Base-by-base conservation (phyloP, 306 rosid genomes). In the Ziziphus jujuba region DNA sequence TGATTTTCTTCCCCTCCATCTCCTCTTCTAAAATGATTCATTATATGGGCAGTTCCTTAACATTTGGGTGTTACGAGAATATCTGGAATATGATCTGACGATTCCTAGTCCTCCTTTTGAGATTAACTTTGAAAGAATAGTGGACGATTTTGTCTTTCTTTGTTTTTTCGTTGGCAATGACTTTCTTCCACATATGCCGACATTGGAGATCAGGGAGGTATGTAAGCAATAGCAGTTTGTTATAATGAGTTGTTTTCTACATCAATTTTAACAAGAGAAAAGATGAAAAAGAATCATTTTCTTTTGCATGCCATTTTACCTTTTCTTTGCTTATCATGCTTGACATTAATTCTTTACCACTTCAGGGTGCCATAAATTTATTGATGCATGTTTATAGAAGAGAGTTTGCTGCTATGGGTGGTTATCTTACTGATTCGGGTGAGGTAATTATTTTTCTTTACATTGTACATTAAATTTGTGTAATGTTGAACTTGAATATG, bases 181-280 rank as follows among this genome's bases (percentile, higher is more conserved):
- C 84, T 91, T 91, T 83, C 97, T 91, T 79, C 97, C 97, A 31
- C 97, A 88, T 72, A 91, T 91, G 97, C 97, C 97, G 20, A 91
- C 97, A 56, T 79, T 91, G 75, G 97, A 91, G 87, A 91, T 91
- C 69, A 83, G 97, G 65, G 97, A 91, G 97, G 97, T 91, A 91
- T 38, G 84, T 71, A 60, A 62, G 48, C 70, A 63, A 56, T 19
- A 56, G 76, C 55, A 24, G 61, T 63, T 65, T 75, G 38, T 25
- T 65, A 47, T 64, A 57, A 62, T 57, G 36, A 56, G 77, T 45
- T 61, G 65, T 59, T 14, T 28, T 72, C 14, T 75, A 31, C 61
- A 14, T 50, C 28, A 51, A n/a, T 34, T 10, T 50, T 21, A 50
- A 9, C 3, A 50, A 9, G 10, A 17, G 17, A 16, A 50, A 28